Base-by-base conservation (phyloP, 23 red algal genomes). In the Gracilariopsis chorda region DNA sequence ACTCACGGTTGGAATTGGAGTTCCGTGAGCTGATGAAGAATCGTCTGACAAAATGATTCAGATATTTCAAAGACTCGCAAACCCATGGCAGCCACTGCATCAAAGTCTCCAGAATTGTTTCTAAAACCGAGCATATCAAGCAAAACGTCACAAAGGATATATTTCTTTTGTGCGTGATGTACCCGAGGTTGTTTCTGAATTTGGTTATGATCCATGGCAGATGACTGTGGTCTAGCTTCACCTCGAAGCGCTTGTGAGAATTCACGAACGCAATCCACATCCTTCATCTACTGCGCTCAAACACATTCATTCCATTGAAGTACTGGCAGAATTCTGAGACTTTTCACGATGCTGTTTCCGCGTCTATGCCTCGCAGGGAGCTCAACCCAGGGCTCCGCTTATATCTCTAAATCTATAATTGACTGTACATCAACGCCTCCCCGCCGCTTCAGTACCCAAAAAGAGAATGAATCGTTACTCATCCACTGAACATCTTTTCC, bases 231-330 rank as follows among this genome's bases (percentile, higher is more conserved):
- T 37, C 13, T 73, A 7, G 11, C 17, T 2, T 46, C 67, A 24
- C 62, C 48, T 86, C 46, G 62, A 28, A 89, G 28, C 20, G 56
- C 85, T 43, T 72, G 44, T 61, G 48, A 42, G 48, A 77, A 45
- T 60, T 89, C 85, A 56, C 85, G 65, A 45, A 89, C 47, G 68
- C 85, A n/a, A 89, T n/a, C 85, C 85, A 43, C 68, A 77, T 45
- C 59, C 85, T 48, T 89, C 85, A 29, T 52, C 40, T 39, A 89
- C 10, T 0, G 85, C 85, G 27, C 41, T 78, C 21, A 69, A n/a
- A 60, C 11, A 89, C 48, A 77, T 89, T 19, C 85, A 89, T 89
- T 61, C 68, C 85, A 2, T 11, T 63, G 51, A 89, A 89, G 70
- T 72, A 89, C 65, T 73, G 28, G n/a, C n/a, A 35, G 85, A 28